Evolutionary conservation across 768 basidiomycete species (phyloP), one percentile per base, ranked within the genome.

Genomic region (Mycena filopes): DNA sequence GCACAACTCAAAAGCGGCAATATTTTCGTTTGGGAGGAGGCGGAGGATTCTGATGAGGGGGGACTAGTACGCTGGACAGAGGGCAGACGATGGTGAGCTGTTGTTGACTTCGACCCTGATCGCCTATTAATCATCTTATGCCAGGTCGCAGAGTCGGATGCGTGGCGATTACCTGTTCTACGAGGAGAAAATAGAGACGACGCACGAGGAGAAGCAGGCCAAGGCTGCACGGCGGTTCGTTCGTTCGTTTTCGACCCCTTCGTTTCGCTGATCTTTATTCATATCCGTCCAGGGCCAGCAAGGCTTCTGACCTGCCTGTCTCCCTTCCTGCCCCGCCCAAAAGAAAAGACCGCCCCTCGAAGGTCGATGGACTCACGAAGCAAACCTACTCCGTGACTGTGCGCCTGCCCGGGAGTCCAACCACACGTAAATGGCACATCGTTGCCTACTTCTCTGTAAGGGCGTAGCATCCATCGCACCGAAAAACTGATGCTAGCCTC

Each of bases 11-110:
- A 74, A 41, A 90, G 91, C 54, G 92, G 92, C 2, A 90, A 93
- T 64, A 85, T 94, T 43, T 94, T 92, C 70, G 92, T 94, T 41
- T 94, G 92, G 92, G 92, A 94, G 70, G 92, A 94, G 74, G 90
- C 91, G 4, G 91, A 90, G 68, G 84, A 85, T 55, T 54, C 63
- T 26, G 92, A 92, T 51, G 89, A 89, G 51, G 88, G 87, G 9
- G 81, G 81, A 20, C 78, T 92, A 40, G 80, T 93, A 61, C 84
- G 92, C 26, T 93, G 92, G 92, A 94, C 92, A 20, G 92, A 94
- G 73, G 92, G 92, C 16, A 82, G 91, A 67, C 81, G 92, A 78
- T 94, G 92, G 92, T 88, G 74, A 49, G 79, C 59, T 25, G 28
- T 60, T 25, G 28, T 62, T 20, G 9, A 29, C 1, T 36, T 31